Evolutionary conservation across 139 green algal genomes (phyloP).

Genomic region (Penium margaritaceum): DNA sequence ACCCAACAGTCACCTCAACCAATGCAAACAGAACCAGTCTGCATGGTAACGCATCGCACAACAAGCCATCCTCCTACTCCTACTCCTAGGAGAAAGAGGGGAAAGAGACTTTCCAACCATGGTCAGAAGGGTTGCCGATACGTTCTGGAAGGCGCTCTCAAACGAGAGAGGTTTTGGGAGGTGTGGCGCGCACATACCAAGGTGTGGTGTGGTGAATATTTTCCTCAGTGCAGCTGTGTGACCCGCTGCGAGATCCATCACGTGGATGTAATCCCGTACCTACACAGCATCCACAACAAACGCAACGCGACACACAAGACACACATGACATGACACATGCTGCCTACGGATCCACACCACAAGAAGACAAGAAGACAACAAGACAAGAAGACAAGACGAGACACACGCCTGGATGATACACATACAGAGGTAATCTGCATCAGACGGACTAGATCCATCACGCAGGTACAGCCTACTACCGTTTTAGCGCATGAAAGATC

Average conservation of each 20-base stretch:
- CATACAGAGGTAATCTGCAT: no score
- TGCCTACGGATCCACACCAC: not conserved
- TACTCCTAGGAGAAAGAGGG: conserved; percentile 86
- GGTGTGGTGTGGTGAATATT: conserved; percentile 39
- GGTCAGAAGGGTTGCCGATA: no score
- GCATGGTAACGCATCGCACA: conserved; percentile 69
- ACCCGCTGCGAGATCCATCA: conserved; percentile 75
- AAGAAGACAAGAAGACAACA: no score
- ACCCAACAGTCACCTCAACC: no score
- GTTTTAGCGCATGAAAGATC: no score
- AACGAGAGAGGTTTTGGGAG: not conserved
- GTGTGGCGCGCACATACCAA: conserved; percentile 31
- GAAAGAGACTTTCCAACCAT: not conserved
- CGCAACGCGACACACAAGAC: no score
- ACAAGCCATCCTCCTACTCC: conserved; percentile 96
- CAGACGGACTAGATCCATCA: no score
- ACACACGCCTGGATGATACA: no score
- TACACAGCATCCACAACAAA: not conserved
- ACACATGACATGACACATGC: no score
- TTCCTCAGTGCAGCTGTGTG: conserved; percentile 79
- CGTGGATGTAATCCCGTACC: conserved; percentile 98
- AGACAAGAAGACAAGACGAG: no score
- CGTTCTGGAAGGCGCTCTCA: not conserved
- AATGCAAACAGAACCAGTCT: conserved; percentile 71
- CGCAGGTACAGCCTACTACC: no score